These are phyloP conservation scores for cucumber (Cucumis sativus) DNA, from an alignment of 306 rosid species.

Conservation along the genomic window Cucumber_9930_V3 NC_026656.2:24424001-24424500, in stretches of 20 bases:
- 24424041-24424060: neutral
- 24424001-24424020: neutral
- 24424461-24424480: constrained; percentile 65
- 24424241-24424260: neutral
- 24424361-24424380: neutral
- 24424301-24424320: neutral
- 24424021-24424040: neutral
- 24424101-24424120: constrained; percentile 61
- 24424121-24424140: constrained; percentile 64
- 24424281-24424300: neutral
- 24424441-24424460: constrained; percentile 35
- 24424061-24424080: constrained; percentile 58
- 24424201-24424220: neutral
- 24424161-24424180: constrained; percentile 50
- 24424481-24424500: constrained; percentile 91
- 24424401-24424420: neutral
- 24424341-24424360: neutral
- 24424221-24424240: neutral
- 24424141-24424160: constrained; percentile 86
- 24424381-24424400: neutral
- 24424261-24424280: neutral
- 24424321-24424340: neutral
- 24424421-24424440: neutral
- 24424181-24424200: neutral
- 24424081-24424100: constrained; percentile 55